Evolutionary conservation across 805 yeast genomes (phyloP), one percentile per base, ranked within the genome.

Genomic region (Teunomyces lycoperdinae): DNA sequence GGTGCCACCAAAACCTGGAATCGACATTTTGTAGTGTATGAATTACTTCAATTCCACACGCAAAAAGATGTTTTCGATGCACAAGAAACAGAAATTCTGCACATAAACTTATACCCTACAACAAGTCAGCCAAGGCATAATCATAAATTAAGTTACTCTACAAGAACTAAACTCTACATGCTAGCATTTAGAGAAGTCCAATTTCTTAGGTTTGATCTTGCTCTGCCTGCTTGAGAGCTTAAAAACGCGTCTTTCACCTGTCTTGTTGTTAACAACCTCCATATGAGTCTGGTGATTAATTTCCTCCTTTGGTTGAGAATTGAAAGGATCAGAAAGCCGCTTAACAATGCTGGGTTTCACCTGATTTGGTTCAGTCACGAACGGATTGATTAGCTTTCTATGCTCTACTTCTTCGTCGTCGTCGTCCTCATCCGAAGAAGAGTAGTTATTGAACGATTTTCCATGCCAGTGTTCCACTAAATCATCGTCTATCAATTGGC

Each of bases 381-480:
- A 67, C 9, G 70, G 70, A 44, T 65, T 66, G 2, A 43, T 53
- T 5, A 60, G 13, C 13, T 38, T 38, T 24, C 29, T 9, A 9
- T 24, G 29, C 17, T 54, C 55, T 8, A 28, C 31, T 11, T 54
- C 64, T 17, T 45, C 47, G 56, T 38, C 69, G 17, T 16, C 32
- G 2, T 16, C 32, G 3, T 29, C 32, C 31, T 66, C 71, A 29
- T 66, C 74, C n/a, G 67, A 64, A 1, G 67, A 60, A 30, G 58
- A 67, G 38, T 55, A 55, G 48, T 55, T 55, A 34, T 58, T 56
- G 53, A 51, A 58, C 5, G 74, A 66, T 34, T 63, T 63, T 1
- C 68, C 71, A 46, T 70, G 67, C 77, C 77, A 73, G 30, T 64
- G 63, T 13, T 60, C 49, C 10, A 70, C 67, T 43, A 60, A 52